Percentiles rank a stretch among this genome's conserved stretches.
Conservation (phyloP, 169 alveolate species). For the Plasmodium falciparum region DNA sequence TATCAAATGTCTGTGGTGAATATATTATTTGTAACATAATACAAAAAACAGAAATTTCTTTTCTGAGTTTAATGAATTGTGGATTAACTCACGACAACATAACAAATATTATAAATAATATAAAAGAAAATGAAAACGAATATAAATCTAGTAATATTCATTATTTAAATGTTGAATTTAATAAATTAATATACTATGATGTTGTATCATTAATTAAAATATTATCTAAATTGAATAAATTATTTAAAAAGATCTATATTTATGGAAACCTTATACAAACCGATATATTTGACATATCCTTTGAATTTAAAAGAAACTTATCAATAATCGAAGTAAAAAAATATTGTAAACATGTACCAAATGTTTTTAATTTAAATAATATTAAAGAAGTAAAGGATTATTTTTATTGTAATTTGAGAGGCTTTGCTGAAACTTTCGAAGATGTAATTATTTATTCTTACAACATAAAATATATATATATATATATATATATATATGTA, state of each 20-base stretch:
- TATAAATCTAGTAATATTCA: constrained; percentile 9
- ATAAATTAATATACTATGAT: constrained; percentile 50
- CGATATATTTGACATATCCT: constrained; percentile 65
- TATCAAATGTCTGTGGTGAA: constrained; percentile 27
- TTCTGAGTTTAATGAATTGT: constrained; percentile 36
- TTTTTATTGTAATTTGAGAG: constrained; percentile 33
- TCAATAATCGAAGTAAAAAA: constrained; percentile 37
- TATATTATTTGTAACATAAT: constrained; percentile 47
- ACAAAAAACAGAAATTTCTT: constrained; percentile 24
- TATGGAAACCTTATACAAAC: constrained; percentile 58
- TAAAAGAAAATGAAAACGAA: neutral
- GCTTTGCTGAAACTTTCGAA: constrained; percentile 21
- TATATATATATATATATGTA: constrained; percentile 1
- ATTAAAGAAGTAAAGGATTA: constrained; percentile 31
- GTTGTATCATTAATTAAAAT: constrained; percentile 24
- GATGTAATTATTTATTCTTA: constrained; percentile 11
- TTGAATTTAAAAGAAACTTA: constrained; percentile 43
- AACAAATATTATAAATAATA: constrained; percentile 7
- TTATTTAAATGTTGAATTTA: constrained; percentile 59
- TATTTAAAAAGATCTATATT: constrained; percentile 49
- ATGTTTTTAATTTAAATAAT: constrained; percentile 39
- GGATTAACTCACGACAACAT: constrained; percentile 14
- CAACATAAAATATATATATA: neutral
- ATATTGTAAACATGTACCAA: constrained; percentile 20
- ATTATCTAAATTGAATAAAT: constrained; percentile 16